A percentile compares a stretch with the other conserved stretches of the same genome.
Conservation (phyloP, 192 early-diverging fungal genomes). For the Cladochytrium replicatum region DNA sequence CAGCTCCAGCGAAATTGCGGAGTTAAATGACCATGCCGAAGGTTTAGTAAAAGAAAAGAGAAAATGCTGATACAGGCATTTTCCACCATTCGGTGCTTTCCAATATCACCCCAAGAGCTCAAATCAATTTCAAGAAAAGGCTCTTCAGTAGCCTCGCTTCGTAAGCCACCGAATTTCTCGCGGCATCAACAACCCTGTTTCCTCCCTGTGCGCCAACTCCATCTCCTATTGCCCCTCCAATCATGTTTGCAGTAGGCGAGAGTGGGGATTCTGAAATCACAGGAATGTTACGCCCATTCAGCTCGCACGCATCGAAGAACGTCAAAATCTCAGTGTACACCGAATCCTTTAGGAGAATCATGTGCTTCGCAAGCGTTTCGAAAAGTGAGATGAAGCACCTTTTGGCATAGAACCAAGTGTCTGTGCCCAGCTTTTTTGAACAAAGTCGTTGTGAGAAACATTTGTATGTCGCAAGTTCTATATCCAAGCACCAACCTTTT, state of each 20-base stretch:
- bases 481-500: slow-evolving; percentile 32
- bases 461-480: slow-evolving; percentile 4
- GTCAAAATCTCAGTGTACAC: slow-evolving; percentile 44
- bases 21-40: no score
- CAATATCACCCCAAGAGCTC: no score
- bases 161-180: slow-evolving; percentile 37
- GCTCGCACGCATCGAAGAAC: slow-evolving; percentile 50
- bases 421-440: slow-evolving; percentile 41
- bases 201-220: slow-evolving; percentile 8
- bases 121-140: slow-evolving; percentile 38
- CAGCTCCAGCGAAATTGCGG: no score
- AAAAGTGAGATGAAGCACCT: slow-evolving; percentile 48
- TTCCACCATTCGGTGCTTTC: no score
- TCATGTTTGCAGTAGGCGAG: slow-evolving; percentile 9
- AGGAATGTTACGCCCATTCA: slow-evolving; percentile 47
- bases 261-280: slow-evolving; percentile 42
- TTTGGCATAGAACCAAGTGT: slow-evolving; percentile 60
- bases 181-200: slow-evolving; percentile 21
- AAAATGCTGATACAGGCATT: no score
- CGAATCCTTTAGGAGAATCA: slow-evolving; percentile 53
- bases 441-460: neutral
- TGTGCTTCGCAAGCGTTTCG: slow-evolving; percentile 56
- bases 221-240: slow-evolving; percentile 7
- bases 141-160: slow-evolving; percentile 49
- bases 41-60: no score